These are phyloP conservation scores for Linnemannia zychae DNA, from an alignment of 192 early-diverging fungal genomes.

Conservation along the genomic window DNA sequence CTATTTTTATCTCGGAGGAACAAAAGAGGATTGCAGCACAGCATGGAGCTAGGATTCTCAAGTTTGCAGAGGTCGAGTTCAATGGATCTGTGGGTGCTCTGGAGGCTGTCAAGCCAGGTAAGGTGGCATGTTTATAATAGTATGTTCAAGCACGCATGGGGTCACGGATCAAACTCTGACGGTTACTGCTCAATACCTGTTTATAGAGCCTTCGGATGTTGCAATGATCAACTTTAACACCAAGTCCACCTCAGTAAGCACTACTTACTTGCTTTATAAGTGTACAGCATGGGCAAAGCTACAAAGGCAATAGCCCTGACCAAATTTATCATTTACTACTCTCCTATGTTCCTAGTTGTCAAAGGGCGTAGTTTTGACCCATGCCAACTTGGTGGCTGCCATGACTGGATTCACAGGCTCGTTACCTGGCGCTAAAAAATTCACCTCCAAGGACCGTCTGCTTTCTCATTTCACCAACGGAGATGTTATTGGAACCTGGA, in stretches of 20 bases:
- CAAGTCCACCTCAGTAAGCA: conserved; percentile 37
- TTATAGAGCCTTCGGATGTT: conserved; percentile 30
- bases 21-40: conserved; percentile 29
- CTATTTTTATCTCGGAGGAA: conserved; percentile 29
- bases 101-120: conserved; percentile 42
- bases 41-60: conserved; percentile 23
- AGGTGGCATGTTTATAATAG: neutral
- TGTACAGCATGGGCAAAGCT: neutral
- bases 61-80: conserved; percentile 36
- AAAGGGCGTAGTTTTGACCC: conserved; percentile 90
- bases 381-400: conserved; percentile 84
- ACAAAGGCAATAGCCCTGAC: neutral
- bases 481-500: conserved; percentile 40
- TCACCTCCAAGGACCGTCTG: conserved; percentile 40
- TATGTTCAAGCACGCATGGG: neutral
- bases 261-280: neutral
- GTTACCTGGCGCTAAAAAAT: conserved; percentile 24
- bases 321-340: neutral
- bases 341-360: conserved; percentile 46
- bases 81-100: conserved; percentile 12
- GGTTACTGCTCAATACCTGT: neutral
- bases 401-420: conserved; percentile 35
- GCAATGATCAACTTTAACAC: conserved; percentile 57
- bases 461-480: conserved; percentile 50
- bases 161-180: neutral